Percentiles rank a stretch among this genome's conserved stretches.
phyloP scores from a whole-genome alignment of 257 asterid species.

The Primulina tabacum region DNA sequence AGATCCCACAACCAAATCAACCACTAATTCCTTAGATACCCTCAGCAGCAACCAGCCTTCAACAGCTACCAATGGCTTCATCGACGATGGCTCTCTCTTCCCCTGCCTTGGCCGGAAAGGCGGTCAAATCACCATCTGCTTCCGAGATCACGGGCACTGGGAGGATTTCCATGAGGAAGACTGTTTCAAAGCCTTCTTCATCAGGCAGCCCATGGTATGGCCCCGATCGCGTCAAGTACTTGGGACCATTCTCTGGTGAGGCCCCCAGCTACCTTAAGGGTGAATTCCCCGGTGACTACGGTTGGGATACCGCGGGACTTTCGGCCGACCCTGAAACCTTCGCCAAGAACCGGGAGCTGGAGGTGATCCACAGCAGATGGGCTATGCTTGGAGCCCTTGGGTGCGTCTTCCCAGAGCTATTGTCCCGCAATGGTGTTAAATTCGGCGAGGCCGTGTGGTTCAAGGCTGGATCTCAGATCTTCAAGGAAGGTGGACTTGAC shows the following conservation, averaged over 20 bases:
- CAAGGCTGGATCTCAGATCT: conserved; percentile 43
- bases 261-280: conserved; percentile 44
- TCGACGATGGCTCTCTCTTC: conserved; percentile 58
- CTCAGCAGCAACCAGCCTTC: no score
- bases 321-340: conserved; percentile 48
- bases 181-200: conserved; percentile 33
- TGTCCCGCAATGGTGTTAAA: conserved; percentile 39
- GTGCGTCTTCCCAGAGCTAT: conserved; percentile 44
- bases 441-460: conserved; percentile 49
- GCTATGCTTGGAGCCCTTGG: conserved; percentile 51
- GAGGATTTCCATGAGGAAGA: conserved; percentile 40
- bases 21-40: no score
- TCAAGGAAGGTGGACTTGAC: conserved; percentile 42
- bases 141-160: conserved; percentile 33
- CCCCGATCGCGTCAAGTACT: conserved; percentile 36
- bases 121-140: conserved; percentile 38
- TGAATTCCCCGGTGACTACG: conserved; percentile 49
- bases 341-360: conserved; percentile 40
- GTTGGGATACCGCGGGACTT: conserved; percentile 52
- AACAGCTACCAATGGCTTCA: conserved; percentile 38
- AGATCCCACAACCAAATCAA: no score
- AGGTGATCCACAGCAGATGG: conserved; percentile 41
- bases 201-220: conserved; percentile 42
- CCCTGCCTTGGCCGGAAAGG: conserved; percentile 44
- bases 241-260: conserved; percentile 48